phyloP scores from a whole-genome alignment of 495 filamentous ascomycete species.

The Collariella sp. region DNA sequence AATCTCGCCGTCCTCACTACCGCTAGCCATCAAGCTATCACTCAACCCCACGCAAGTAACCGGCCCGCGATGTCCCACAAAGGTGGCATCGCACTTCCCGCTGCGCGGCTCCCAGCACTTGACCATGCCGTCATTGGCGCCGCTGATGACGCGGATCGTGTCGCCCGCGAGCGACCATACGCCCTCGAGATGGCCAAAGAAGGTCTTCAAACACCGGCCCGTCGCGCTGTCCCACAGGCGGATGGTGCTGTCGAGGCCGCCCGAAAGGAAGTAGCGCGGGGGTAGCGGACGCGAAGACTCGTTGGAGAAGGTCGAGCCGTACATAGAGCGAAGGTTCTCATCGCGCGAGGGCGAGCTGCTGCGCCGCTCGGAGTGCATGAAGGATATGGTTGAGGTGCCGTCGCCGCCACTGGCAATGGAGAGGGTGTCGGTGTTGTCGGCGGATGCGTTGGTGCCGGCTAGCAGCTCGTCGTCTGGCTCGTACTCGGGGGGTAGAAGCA shows the following conservation, averaged over 20 bases:
- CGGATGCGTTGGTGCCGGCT: constrained; percentile 32
- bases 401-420: constrained; percentile 36
- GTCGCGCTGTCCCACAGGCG: constrained; percentile 86
- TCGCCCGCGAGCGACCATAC: constrained; percentile 94
- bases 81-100: constrained; percentile 84
- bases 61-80: constrained; percentile 78
- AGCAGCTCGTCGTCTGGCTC: constrained; percentile 66
- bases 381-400: constrained; percentile 24
- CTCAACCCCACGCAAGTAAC: constrained; percentile 65
- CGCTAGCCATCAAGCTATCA: constrained; percentile 78
- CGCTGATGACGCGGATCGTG: constrained; percentile 77
- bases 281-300: constrained; percentile 56
- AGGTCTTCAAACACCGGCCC: constrained; percentile 74
- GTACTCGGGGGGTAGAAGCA: constrained; percentile 73
- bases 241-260: constrained; percentile 81
- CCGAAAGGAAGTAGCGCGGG: constrained; percentile 84
- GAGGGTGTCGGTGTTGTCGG: constrained; percentile 49
- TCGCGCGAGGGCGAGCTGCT: constrained; percentile 20
- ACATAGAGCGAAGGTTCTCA: constrained; percentile 41
- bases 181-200: constrained; percentile 94
- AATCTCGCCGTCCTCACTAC: constrained; percentile 86
- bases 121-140: constrained; percentile 86
- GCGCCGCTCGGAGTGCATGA: constrained; percentile 12
- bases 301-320: constrained; percentile 48
- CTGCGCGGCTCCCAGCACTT: constrained; percentile 94